phyloP scores from a whole-genome alignment of 148 eudicot species.

The Rhododendron mucronatum region DNA sequence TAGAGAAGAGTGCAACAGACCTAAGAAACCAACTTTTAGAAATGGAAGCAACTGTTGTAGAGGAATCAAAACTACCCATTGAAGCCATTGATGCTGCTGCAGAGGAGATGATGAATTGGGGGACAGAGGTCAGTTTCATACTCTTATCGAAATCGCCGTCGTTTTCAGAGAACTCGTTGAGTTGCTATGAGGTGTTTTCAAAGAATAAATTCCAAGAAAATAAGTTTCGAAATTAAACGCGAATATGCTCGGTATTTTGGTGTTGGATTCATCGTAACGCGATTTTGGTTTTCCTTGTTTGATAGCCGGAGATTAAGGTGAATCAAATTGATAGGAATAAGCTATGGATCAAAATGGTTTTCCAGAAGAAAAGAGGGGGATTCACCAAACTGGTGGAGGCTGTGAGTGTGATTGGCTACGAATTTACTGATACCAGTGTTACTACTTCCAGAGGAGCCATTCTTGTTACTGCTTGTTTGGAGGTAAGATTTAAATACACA shows the following conservation, averaged over 20 bases:
- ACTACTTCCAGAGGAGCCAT: conserved; percentile 59
- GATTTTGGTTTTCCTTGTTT: neutral
- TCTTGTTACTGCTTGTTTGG: conserved; percentile 54
- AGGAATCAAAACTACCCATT: conserved; percentile 18
- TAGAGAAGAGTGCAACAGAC: conserved; percentile 33
- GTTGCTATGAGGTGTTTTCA: neutral
- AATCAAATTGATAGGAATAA: conserved; percentile 42
- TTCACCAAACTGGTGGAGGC: conserved; percentile 62
- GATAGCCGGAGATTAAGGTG: conserved; percentile 69
- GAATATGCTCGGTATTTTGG: neutral
- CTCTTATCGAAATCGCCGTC: neutral
- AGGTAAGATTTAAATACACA: conserved; percentile 37
- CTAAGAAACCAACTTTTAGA: conserved; percentile 56
- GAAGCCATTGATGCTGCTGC: conserved; percentile 15
- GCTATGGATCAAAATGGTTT: conserved; percentile 71
- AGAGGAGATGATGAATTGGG: conserved; percentile 42
- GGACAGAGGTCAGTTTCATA: conserved; percentile 32
- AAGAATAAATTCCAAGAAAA: neutral
- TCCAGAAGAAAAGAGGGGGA: conserved; percentile 46
- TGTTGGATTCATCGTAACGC: neutral
- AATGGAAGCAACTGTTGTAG: conserved; percentile 36
- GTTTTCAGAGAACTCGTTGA: neutral
- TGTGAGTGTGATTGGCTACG: conserved; percentile 46
- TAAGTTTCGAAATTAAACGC: neutral
- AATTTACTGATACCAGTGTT: conserved; percentile 46